A percentile compares a stretch with the other conserved stretches of the same genome.
Evolutionary conservation across 2,329 filamentous ascomycete genomes (phyloP).

Genomic region (Capronia americana): DNA sequence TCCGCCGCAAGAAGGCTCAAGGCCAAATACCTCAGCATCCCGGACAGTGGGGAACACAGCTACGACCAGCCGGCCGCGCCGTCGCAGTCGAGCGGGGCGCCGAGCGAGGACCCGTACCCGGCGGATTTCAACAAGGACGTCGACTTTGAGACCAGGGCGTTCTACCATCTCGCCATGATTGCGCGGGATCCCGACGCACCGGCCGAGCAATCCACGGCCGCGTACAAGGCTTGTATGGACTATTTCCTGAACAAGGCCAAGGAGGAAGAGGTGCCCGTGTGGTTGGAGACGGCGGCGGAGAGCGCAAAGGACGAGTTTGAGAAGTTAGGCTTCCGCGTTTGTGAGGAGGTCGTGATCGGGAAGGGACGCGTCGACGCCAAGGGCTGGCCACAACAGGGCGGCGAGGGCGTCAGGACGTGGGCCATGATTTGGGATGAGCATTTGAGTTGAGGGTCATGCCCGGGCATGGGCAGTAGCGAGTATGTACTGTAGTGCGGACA

Average conservation of each 20-base stretch:
- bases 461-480: neutral
- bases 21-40: conserved; percentile 38
- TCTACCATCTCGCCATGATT: conserved; percentile 38
- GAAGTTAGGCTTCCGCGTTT: conserved; percentile 35
- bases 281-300: conserved; percentile 35
- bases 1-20: conserved; percentile 34
- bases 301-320: conserved; percentile 36
- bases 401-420: conserved; percentile 38
- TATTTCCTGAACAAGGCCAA: conserved; percentile 36
- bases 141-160: conserved; percentile 37
- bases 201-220: conserved; percentile 25
- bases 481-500: no score
- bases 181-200: conserved; percentile 32
- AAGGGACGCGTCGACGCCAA: conserved; percentile 34
- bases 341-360: conserved; percentile 38
- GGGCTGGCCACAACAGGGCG: conserved; percentile 37
- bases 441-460: conserved; percentile 27
- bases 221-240: conserved; percentile 33
- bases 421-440: conserved; percentile 39
- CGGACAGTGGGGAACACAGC: conserved; percentile 37
- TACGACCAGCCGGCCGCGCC: conserved; percentile 40
- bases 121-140: conserved; percentile 40
- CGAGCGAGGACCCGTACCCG: conserved; percentile 39
- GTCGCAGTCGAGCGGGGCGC: conserved; percentile 37
- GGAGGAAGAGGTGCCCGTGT: conserved; percentile 36